Base-by-base conservation (phyloP, 805 yeast species). In the Kodamaea kaohsiungensis region DNA sequence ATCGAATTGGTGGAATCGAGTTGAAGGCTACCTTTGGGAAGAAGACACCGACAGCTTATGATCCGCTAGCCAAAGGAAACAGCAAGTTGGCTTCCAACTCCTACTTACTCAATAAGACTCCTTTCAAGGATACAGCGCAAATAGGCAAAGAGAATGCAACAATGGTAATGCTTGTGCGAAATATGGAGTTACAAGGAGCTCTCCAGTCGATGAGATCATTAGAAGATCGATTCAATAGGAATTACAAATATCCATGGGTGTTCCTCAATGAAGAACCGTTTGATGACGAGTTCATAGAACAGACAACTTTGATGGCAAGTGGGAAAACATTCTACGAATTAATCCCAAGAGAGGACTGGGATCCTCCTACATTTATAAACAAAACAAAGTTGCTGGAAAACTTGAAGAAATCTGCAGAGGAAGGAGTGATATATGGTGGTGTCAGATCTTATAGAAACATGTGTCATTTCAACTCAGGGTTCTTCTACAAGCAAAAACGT, bases 91-190 rank as follows among this genome's bases (percentile, higher is more conserved):
- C 75, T 1, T 58, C 69, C 7, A 71, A 68, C 51, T 63, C 72
- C 8, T 72, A 72, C 53, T 39, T 68, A 15, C 54, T 57, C 17
- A 49, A 56, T 7, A 17, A 43, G n/a, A 51, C 53, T 38, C 69
- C 73, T 2, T 45, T 46, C 13, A 61, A 71, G 43, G 76, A 78
- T 53, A 63, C 73, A 50, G 50, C 57, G 16, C 75, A 73, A 53
- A 54, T 72, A 43, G 87, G 89, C 1, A 65, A 57, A 16, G 96
- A 89, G 63, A 91, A 91, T 66, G 98, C 98, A 2, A 87, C 96
- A 0, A 68, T 92, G 25, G 79, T 92, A 53, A 91, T 92, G 96
- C 80, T 92, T 25, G 96, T 89, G 40, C 76, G 98, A 53, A 91
- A 91, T 66, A 77, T 80, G 72, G 98, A 91, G 67, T 69, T 91